Evolutionary conservation across 2,329 filamentous ascomycete genomes (phyloP), one percentile per base, ranked within the genome.

Genomic region (Phoma sp.): DNA sequence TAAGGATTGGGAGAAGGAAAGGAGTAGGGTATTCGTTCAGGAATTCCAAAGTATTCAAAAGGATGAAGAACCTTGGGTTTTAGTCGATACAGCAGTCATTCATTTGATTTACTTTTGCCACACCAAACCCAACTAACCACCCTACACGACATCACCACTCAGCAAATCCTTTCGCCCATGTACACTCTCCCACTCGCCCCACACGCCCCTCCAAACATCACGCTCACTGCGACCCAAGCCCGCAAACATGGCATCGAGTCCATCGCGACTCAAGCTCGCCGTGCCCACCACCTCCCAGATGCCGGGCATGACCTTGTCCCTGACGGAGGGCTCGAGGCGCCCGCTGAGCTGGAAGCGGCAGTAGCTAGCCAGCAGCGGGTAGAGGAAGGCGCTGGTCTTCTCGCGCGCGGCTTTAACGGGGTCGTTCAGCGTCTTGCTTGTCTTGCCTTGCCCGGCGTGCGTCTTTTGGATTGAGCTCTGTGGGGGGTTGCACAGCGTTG

Each of bases 401-500:
- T 81, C 80, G 60, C 84, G 81, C 7, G 84, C 83, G 52, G 82
- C 84, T 63, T 85, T 85, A 12, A 84, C 82, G 53, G 84, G 81
- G 58, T 88, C 85, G 24, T 82, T 82, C 24, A 88, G 79, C 1
- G 76, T 76, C n/a, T 63, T 65, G 6, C 63, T 58, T 12, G 67
- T 71, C 12, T 60, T 60, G 13, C 57, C 37, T 29, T 55, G 62
- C 27, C 63, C 62, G 15, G 79, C 76, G 40, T 75, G 74, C 7
- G 64, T 55, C 32, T 78, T 76, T 13, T 80, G 75, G 4, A 85
- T 81, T 1, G 83, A 80, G 0, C 83, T 84, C 40, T 84, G 80
- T 0, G 85, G 85, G 0, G 86, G 86, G 48, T 85, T 84, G 74
- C 84, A 86, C 45, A 88, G 80, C 0, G 83, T 81, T n/a, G 81